phyloP scores from a whole-genome alignment of 2,329 filamentous ascomycete species.

The Aphanoascus verrucosus region DNA sequence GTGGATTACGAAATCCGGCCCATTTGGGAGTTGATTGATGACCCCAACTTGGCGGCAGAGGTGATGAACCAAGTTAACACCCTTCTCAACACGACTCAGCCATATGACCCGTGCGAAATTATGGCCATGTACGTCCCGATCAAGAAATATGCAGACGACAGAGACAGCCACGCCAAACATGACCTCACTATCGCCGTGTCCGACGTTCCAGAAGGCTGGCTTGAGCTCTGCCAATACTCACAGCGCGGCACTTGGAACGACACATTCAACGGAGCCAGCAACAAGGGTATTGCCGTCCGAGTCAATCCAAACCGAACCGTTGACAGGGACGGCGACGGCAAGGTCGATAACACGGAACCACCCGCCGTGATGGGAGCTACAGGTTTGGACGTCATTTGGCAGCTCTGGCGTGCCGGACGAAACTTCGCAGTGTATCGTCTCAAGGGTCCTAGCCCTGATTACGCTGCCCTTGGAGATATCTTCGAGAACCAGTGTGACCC shows the following conservation, averaged over 20 bases:
- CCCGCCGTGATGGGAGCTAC: constrained; percentile 7
- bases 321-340: constrained; percentile 1
- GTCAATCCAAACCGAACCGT: constrained; percentile 8
- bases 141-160: constrained; percentile 5
- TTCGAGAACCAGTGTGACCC: constrained; percentile 9
- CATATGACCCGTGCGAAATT: constrained; percentile 8
- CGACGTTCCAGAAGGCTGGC: constrained; percentile 3
- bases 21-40: constrained; percentile 4
- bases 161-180: neutral
- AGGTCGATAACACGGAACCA: neutral
- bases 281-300: constrained; percentile 5
- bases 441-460: neutral
- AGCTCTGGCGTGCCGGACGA: constrained; percentile 3
- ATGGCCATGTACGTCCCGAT: constrained; percentile 9
- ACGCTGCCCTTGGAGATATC: constrained; percentile 3
- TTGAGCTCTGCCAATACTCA: constrained; percentile 5
- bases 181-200: constrained; percentile 6
- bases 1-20: constrained; percentile 7
- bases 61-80: constrained; percentile 5
- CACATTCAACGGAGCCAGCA: constrained; percentile 1
- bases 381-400: constrained; percentile 4
- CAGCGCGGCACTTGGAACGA: constrained; percentile 4
- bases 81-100: neutral
- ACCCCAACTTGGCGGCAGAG: neutral
- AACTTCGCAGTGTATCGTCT: constrained; percentile 8